phyloP scores from a whole-genome alignment of 768 basidiomycete genomes.

The Tremella mesenterica region DNA sequence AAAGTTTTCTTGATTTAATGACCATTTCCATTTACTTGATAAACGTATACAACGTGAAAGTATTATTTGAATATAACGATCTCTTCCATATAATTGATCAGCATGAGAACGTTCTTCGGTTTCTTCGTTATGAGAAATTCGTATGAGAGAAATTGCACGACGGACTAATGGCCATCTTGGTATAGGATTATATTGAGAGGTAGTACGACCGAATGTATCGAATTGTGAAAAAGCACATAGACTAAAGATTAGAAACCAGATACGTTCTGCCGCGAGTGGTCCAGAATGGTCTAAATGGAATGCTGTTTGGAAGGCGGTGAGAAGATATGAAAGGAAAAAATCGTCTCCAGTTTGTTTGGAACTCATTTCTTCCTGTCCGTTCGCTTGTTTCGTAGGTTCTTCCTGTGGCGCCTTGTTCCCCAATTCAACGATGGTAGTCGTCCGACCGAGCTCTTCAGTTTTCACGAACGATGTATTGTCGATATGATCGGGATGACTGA shows the following conservation, averaged over 20 bases:
- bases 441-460: no score
- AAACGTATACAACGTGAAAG: conserved; percentile 66
- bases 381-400: no score
- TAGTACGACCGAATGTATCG: conserved; percentile 53
- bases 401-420: no score
- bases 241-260: conserved; percentile 64
- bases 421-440: no score
- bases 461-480: no score
- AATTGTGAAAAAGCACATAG: conserved; percentile 73
- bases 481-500: no score
- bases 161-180: conserved; percentile 58
- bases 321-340: conserved; percentile 11
- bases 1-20: conserved; percentile 51
- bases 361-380: neutral
- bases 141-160: conserved; percentile 55
- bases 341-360: conserved; percentile 46
- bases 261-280: conserved; percentile 51
- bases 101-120: conserved; percentile 38
- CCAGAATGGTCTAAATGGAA: conserved; percentile 26
- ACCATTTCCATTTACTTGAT: conserved; percentile 69
- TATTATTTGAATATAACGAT: conserved; percentile 62
- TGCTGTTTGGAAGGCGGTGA: conserved; percentile 9
- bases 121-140: conserved; percentile 49
- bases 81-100: conserved; percentile 55
- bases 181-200: conserved; percentile 44